Base-by-base conservation (phyloP, 129 eudicot species). In the Silybum marianum region DNA sequence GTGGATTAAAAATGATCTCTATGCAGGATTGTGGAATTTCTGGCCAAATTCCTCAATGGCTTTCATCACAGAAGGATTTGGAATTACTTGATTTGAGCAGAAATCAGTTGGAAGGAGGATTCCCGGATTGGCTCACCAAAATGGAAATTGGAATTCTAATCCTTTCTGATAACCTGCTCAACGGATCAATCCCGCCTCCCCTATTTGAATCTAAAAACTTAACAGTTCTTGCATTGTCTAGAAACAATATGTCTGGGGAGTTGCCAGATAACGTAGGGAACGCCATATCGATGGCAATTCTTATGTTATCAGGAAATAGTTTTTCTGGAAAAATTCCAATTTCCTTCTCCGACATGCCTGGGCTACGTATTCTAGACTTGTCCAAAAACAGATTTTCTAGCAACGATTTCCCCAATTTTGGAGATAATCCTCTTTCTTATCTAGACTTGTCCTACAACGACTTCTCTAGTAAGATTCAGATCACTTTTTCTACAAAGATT, bases 231-330 rank as follows among this genome's bases (percentile, higher is more conserved):
- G 85, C 76, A 7, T 80, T 78, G 10, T 87, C 88, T 1, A 25
- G 8, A 78, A 87, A 87, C 75, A 78, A 71, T 81, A 70, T 46
- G 88, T 48, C 86, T 0, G 90, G 88, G 14, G 82, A 81, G 65
- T 78, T 89, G 85, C 88, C 90, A 1, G 73, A 78, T 24, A 86
- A 74, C 40, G 84, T 89, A 22, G 92, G 90, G 12, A 87, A 89
- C 3, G 84, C 89, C 32, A 84, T 14, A 32, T 54, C 21, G 40
- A 51, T 86, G 8, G 78, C 69, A 71, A 11, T 66, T 2, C 88
- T 89, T 30, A 74, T 89, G 78, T 79, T 86, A 78, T 72, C 88
- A 0, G 77, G 38, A 23, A 89, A 89, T 71, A 84, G 74, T 28
- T 78, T 89, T 78, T 78, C 85, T 0, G 92, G 92, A 30, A 66